phyloP scores from a whole-genome alignment of 2,329 filamentous ascomycete species.

The Biscogniauxia sp. region DNA sequence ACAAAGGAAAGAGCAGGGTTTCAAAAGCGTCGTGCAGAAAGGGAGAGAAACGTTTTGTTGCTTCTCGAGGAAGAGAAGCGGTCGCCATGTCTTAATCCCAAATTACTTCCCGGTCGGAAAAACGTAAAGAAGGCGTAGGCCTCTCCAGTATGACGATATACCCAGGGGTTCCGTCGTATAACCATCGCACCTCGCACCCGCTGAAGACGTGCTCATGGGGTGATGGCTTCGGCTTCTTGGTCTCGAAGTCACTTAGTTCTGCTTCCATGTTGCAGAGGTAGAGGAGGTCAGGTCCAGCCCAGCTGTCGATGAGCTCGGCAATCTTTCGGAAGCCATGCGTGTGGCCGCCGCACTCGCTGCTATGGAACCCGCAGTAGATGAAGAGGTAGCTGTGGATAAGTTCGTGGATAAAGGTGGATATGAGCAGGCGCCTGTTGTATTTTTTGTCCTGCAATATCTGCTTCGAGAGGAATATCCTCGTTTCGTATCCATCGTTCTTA shows the following conservation, averaged over 20 bases:
- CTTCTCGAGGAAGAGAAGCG: background rate
- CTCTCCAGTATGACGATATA: conserved; percentile 22
- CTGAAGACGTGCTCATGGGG: conserved; percentile 18
- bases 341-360: conserved; percentile 55
- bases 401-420: conserved; percentile 65
- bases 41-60: background rate
- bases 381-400: conserved; percentile 67
- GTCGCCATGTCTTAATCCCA: conserved; percentile 21
- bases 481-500: conserved; percentile 54
- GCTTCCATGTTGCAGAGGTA: conserved; percentile 60
- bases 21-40: background rate
- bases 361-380: conserved; percentile 58
- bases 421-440: conserved; percentile 60
- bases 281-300: conserved; percentile 56
- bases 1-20: background rate
- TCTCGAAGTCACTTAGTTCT: conserved; percentile 53
- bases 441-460: conserved; percentile 54
- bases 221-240: conserved; percentile 3
- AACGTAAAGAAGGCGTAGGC: conserved; percentile 24
- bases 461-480: conserved; percentile 59
- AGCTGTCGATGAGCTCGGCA: conserved; percentile 58
- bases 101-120: conserved; percentile 21
- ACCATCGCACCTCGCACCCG: conserved; percentile 24
- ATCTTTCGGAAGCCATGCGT: conserved; percentile 59
- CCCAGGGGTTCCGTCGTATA: conserved; percentile 24